phyloP scores from a whole-genome alignment of 1,284 basidiomycete genomes.

The Puccinia horiana region DNA sequence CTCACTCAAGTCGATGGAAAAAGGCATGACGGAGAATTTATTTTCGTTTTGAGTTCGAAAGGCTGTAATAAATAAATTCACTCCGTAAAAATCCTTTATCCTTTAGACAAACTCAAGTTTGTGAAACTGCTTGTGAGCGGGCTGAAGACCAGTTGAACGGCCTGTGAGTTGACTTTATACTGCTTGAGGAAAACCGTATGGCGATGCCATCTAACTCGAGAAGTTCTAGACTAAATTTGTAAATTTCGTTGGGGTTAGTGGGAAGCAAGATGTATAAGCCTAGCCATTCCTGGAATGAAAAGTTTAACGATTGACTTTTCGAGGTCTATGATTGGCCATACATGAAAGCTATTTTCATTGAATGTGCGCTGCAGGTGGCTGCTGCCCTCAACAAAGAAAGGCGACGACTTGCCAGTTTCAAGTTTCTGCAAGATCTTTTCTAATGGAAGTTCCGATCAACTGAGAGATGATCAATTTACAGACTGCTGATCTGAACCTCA shows the following conservation, averaged over 20 bases:
- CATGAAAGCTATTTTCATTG: too few species aligned
- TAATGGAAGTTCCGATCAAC: too few species aligned
- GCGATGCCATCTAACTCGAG: background rate
- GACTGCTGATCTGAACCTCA: too few species aligned
- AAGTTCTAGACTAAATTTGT: background rate
- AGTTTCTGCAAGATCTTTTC: too few species aligned
- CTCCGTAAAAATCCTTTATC: background rate
- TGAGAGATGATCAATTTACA: too few species aligned
- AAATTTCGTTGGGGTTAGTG: background rate
- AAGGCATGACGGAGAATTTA: slow-evolving; percentile 15
- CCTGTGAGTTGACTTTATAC: background rate
- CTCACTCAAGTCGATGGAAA: slow-evolving; percentile 33
- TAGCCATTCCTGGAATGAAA: background rate
- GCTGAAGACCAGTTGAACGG: background rate
- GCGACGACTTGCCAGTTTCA: too few species aligned
- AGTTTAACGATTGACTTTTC: background rate
- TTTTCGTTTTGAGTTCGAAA: background rate
- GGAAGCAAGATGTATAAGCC: background rate
- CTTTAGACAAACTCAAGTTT: background rate
- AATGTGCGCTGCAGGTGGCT: too few species aligned
- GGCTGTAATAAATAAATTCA: background rate
- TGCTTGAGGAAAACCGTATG: background rate
- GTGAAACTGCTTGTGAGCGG: background rate
- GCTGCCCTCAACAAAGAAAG: too few species aligned
- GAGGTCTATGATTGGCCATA: background rate